phyloP scores from a whole-genome alignment of 345 rosid genomes.

The Eutrema yunnanense region DNA sequence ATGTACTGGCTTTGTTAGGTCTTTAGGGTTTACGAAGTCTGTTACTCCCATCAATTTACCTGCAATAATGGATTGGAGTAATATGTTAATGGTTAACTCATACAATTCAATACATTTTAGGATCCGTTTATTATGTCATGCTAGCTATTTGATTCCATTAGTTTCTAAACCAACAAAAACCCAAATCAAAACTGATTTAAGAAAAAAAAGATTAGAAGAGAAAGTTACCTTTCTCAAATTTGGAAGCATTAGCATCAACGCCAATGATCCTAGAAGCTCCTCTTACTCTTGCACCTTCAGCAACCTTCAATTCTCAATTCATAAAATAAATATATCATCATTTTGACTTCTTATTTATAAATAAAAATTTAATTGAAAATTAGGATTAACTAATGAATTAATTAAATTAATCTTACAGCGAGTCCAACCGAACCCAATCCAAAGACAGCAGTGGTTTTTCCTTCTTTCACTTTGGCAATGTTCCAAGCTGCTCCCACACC shows the following conservation, averaged over 20 bases:
- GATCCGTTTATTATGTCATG: too few species aligned
- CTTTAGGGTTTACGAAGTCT: constrained; percentile 24
- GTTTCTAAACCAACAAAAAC: neutral
- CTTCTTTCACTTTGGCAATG: constrained; percentile 48
- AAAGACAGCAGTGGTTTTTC: constrained; percentile 55
- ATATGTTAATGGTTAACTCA: neutral
- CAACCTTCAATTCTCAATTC: constrained; percentile 35
- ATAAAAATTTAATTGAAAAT: neutral
- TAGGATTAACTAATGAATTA: neutral
- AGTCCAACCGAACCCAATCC: constrained; percentile 71
- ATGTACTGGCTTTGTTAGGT: constrained; percentile 25
- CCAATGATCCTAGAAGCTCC: constrained; percentile 66
- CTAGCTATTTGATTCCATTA: neutral
- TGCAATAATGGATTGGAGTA: neutral
- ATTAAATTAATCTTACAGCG: constrained; percentile 41
- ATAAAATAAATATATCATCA: neutral
- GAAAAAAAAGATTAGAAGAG: neutral
- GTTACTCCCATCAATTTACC: constrained; percentile 29
- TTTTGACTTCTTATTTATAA: neutral
- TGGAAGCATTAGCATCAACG: constrained; percentile 45
- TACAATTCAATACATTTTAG: too few species aligned
- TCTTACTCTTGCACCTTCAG: constrained; percentile 56
- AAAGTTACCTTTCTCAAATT: constrained; percentile 43
- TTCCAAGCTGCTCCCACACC: constrained; percentile 84
- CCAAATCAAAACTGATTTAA: neutral